Evolutionary conservation across 306 rosid genomes (phyloP).

Genomic region (Vigna mungo): DNA sequence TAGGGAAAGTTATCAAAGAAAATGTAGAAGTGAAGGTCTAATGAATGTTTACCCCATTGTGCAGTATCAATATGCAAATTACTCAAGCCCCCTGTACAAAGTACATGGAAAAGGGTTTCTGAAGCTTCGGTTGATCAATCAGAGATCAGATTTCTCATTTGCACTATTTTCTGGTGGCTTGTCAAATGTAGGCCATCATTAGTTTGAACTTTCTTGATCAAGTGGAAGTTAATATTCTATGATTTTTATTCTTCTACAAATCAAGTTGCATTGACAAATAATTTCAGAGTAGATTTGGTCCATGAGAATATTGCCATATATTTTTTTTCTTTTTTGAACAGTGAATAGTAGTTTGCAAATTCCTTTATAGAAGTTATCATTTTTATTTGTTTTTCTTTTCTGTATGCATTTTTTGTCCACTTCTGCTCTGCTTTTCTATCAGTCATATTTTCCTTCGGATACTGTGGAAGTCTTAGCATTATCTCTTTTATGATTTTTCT

Average conservation of each 20-base stretch:
- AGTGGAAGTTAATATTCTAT: slow-evolving; percentile 7
- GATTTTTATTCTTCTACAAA: slow-evolving; percentile 11
- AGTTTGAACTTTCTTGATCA: slow-evolving; percentile 33
- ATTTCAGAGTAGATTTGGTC: neutral
- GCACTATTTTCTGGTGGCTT: slow-evolving; percentile 86
- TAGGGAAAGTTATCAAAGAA: neutral
- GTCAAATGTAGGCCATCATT: slow-evolving; percentile 54
- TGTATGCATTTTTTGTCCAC: neutral
- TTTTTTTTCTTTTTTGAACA: neutral
- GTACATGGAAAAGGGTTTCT: slow-evolving; percentile 66
- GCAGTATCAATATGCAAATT: slow-evolving; percentile 84
- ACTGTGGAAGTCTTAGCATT: neutral
- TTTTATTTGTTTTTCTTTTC: neutral
- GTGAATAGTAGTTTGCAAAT: neutral
- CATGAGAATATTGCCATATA: neutral
- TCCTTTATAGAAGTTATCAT: neutral
- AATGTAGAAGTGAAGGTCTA: slow-evolving; percentile 2
- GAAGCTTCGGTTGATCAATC: slow-evolving; percentile 81
- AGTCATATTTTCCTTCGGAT: neutral
- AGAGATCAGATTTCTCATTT: slow-evolving; percentile 89
- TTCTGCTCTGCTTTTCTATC: neutral
- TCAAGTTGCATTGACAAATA: neutral
- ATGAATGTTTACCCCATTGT: slow-evolving; percentile 39
- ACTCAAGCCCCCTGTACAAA: slow-evolving; percentile 62
- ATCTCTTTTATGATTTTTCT: neutral